phyloP scores from a whole-genome alignment of 108 stramenopile species.

The Fragilaria crotonensis region DNA sequence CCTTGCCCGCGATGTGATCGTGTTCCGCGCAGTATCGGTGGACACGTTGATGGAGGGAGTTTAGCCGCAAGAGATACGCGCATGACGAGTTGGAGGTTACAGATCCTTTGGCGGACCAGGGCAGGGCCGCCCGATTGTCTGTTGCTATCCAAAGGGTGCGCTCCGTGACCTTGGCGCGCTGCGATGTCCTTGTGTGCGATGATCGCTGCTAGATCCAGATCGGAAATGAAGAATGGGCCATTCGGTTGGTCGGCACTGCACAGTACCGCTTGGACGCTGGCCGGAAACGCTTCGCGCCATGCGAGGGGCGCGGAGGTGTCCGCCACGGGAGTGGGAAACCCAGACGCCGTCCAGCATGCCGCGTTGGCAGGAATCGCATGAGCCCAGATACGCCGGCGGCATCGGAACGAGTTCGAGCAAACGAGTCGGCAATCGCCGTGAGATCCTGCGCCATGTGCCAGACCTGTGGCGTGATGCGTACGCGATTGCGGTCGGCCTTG shows the following conservation, averaged over 20 bases:
- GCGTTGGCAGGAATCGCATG: slow-evolving; percentile 17
- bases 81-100: slow-evolving; percentile 11
- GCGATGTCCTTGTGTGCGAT: slow-evolving; percentile 12
- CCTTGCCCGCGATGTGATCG: slow-evolving; percentile 13
- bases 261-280: not conserved
- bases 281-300: slow-evolving; percentile 4
- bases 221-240: slow-evolving; percentile 12
- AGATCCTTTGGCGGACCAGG: slow-evolving; percentile 8
- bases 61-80: slow-evolving; percentile 1
- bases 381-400: slow-evolving; percentile 10
- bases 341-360: slow-evolving; percentile 30
- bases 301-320: not conserved
- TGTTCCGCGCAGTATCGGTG: slow-evolving; percentile 2
- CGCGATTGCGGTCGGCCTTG: too few relatives aligned
- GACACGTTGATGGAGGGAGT: slow-evolving; percentile 7
- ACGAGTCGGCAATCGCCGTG: slow-evolving; percentile 17
- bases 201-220: slow-evolving; percentile 13
- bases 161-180: slow-evolving; percentile 4
- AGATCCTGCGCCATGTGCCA: slow-evolving; percentile 7
- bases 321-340: too few relatives aligned
- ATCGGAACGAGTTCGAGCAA: slow-evolving; percentile 30
- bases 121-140: slow-evolving; percentile 10
- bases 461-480: too few relatives aligned
- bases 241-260: not conserved
- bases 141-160: not conserved